Conservation (phyloP, 805 yeast genomes). For the Cyberlindnera mississippiensis region DNA sequence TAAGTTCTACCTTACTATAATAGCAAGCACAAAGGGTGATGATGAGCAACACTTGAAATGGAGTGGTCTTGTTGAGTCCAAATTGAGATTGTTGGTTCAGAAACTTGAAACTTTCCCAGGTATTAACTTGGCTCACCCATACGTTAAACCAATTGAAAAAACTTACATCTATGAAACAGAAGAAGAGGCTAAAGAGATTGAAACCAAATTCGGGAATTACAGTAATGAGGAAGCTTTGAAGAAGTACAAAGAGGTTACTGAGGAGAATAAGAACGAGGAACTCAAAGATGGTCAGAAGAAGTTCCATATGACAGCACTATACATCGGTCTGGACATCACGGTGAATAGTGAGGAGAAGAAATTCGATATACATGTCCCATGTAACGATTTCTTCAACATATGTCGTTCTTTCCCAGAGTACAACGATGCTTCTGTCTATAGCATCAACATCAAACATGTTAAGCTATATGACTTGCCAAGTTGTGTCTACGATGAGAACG, state of each 20-base stretch:
- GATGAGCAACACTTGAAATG: slow-evolving; percentile 85
- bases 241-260: slow-evolving; percentile 32
- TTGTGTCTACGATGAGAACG: slow-evolving; percentile 80
- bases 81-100: slow-evolving; percentile 72
- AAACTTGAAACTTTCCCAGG: slow-evolving; percentile 79
- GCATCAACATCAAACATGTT: slow-evolving; percentile 66
- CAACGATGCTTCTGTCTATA: slow-evolving; percentile 46
- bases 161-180: slow-evolving; percentile 45
- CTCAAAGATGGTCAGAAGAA: slow-evolving; percentile 31
- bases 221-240: slow-evolving; percentile 45
- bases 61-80: slow-evolving; percentile 92
- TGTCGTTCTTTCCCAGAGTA: slow-evolving; percentile 76
- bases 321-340: slow-evolving; percentile 64
- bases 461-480: slow-evolving; percentile 78
- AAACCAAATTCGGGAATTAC: slow-evolving; percentile 59
- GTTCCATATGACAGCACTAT: slow-evolving; percentile 69
- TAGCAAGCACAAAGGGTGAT: slow-evolving; percentile 68
- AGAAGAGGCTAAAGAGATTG: slow-evolving; percentile 53
- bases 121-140: slow-evolving; percentile 85
- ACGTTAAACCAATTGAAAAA: slow-evolving; percentile 67
- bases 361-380: slow-evolving; percentile 83
- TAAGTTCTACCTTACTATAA: slow-evolving; percentile 80
- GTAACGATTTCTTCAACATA: slow-evolving; percentile 79
- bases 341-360: slow-evolving; percentile 44
- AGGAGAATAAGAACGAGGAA: slow-evolving; percentile 33